A percentile compares a stretch with the other conserved stretches of the same genome.
Conservation (phyloP, 1,139 yeast genomes). For the Hyphopichia fennica region DNA sequence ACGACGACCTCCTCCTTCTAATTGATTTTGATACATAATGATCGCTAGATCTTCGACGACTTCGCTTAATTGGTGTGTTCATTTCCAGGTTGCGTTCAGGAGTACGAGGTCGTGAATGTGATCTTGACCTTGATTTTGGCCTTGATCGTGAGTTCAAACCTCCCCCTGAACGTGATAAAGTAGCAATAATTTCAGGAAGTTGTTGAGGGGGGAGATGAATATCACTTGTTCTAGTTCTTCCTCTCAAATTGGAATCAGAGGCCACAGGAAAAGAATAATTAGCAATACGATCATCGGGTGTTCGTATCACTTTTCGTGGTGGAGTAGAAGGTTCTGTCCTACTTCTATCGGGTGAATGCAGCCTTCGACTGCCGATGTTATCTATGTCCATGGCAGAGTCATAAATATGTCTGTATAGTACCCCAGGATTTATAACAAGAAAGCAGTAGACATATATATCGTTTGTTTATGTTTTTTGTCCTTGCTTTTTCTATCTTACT, state of each 20-base stretch:
- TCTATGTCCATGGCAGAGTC: not conserved
- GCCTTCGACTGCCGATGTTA: not conserved
- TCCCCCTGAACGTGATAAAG: slow-evolving; percentile 13
- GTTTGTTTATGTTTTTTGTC: not conserved
- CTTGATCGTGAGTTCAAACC: slow-evolving; percentile 8
- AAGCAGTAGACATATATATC: not conserved
- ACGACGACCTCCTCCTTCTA: slow-evolving; percentile 32
- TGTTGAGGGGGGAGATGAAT: slow-evolving; percentile 29
- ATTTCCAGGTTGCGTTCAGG: not conserved
- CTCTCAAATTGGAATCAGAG: not conserved
- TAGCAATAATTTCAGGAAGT: slow-evolving; percentile 21
- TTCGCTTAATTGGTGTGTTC: slow-evolving; percentile 10
- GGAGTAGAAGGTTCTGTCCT: slow-evolving; percentile 35
- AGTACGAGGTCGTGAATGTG: slow-evolving; percentile 11
- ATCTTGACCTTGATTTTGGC: slow-evolving; percentile 9
- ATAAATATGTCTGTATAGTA: too few relatives aligned
- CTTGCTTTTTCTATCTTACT: not conserved
- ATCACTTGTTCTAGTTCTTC: slow-evolving; percentile 1
- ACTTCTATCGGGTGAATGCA: slow-evolving; percentile 4
- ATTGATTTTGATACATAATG: slow-evolving; percentile 8
- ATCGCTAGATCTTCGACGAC: slow-evolving; percentile 12
- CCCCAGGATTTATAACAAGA: too few relatives aligned
- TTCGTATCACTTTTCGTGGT: slow-evolving; percentile 9
- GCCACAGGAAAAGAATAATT: not conserved
- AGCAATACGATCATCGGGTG: not conserved